Base-by-base conservation (phyloP, 2,329 filamentous ascomycete species). In the Neonectria hederae region DNA sequence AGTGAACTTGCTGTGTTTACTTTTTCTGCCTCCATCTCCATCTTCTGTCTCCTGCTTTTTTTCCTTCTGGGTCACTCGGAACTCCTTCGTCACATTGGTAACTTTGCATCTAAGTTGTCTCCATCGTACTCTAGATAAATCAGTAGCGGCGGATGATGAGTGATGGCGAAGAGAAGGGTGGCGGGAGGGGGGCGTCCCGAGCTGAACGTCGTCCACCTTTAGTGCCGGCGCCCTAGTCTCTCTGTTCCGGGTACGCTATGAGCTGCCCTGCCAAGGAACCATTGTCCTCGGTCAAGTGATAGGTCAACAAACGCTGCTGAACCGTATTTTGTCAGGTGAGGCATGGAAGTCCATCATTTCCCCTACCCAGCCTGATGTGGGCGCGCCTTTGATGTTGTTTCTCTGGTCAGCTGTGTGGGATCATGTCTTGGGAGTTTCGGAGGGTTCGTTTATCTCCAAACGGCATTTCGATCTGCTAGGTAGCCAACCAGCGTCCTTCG, bases 391-490 rank as follows among this genome's bases (percentile, higher is more conserved):
- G 28, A 32, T 22, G 17, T 6, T 21, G n/a, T 21, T 51, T 53
- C 45, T 13, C 19, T 42, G 28, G 43, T 49, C 38, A 42, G 49
- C 60, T 63, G 60, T 35, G 49, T 42, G 38, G 38, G 5, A 42
- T 42, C 38, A 19, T 26, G 32, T 13, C 45, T 14, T 54, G 45
- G 51, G 32, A 22, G 40, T 43, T 46, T 19, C 42, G 32, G 43
- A 58, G 24, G 51, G 63, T 60, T 68, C 69, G 66, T 69, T 61
- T 67, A 65, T 71, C 69, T 72, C 32, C 62, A 69, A 72, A 49
- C 52, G 56, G 60, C 49, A 68, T 70, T 59, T 62, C 57, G 64
- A 73, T 69, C 62, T 64, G 57, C 57, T 54, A 61, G 62, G 32
- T 66, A 65, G 49, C 71, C 71, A 73, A 73, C 67, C 71, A 69